phyloP scores from a whole-genome alignment of 148 eudicot species.

The Chenopodium quinoa region DNA sequence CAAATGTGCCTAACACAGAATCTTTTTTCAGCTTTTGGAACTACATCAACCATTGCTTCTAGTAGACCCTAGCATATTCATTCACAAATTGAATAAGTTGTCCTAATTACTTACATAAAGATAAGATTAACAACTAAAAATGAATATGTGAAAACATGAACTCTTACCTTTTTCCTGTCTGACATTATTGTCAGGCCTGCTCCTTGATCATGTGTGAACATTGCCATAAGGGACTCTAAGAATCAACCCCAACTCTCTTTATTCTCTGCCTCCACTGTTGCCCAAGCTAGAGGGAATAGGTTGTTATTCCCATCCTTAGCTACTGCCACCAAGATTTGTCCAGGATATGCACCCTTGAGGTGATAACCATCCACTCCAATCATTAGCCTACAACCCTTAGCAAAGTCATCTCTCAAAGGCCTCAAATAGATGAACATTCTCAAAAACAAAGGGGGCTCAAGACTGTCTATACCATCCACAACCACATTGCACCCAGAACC shows the following conservation, averaged over 20 bases:
- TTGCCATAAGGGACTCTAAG: too few relatives aligned
- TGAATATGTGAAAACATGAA: too few relatives aligned
- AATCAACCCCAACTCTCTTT: not conserved
- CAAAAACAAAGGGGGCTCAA: not conserved
- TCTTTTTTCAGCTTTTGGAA: too few relatives aligned
- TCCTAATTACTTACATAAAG: too few relatives aligned
- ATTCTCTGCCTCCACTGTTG: not conserved
- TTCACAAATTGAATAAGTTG: too few relatives aligned
- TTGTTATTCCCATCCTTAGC: not conserved
- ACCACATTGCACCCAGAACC: not conserved
- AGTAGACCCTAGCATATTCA: too few relatives aligned
- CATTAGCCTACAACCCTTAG: not conserved
- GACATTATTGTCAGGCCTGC: too few relatives aligned
- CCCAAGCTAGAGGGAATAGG: not conserved
- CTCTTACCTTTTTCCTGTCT: too few relatives aligned
- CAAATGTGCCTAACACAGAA: too few relatives aligned
- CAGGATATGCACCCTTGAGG: not conserved
- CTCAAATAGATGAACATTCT: not conserved
- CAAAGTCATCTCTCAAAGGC: not conserved
- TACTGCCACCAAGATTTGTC: not conserved
- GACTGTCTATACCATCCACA: not conserved
- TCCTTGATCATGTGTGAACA: too few relatives aligned
- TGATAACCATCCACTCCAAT: not conserved
- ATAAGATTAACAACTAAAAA: too few relatives aligned
- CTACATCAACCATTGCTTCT: too few relatives aligned